Evolutionary conservation across 2,329 filamentous ascomycete genomes (phyloP), one percentile per base, ranked within the genome.

Genomic region (Onygenales sp.): DNA sequence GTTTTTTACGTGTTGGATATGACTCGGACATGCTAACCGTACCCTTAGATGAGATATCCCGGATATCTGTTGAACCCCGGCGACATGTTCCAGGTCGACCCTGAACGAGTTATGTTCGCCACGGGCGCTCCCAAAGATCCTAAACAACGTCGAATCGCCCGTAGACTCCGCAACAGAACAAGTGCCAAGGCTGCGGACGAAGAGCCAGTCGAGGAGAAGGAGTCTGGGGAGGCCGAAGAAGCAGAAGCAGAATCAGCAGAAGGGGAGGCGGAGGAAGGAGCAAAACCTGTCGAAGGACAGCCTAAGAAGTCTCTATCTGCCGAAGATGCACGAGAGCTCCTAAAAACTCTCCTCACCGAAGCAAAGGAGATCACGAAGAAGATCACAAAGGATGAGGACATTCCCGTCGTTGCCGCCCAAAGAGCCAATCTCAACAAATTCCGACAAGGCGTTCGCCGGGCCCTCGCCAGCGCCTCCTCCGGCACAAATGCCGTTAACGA

Each of bases 51-150:
- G 87, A 78, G 81, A 58, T 88, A 93, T 66, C 91, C 93, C 7
- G 87, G 89, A 52, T 98, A 98, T 70, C 84, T 90, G 59, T 81
- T 98, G 40, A 98, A 98, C 70, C 94, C 93, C 2, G 93, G 93
- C 61, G 93, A 98, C 69, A 88, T 98, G 83, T 98, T 98, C 78
- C 89, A 95, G 68, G 92, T 98, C 62, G 87, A 96, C 17, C 79
- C 87, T 37, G 88, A 95, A 40, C 83, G 85, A 62, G 93, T 98
- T 53, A 79, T 98, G 70, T 91, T 81, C 63, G 92, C 88, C 36
- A 95, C 91, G 1, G 93, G 93, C 54, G 78, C 80, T 31, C 80
- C 81, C 48, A 93, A 90, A 71, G 70, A 77, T 48, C 65, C 62
- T 52, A 52, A 57, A 17, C 70, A 74, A 56, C 68, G 72, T 51